These are phyloP conservation scores for Digitaria exilis DNA, from an alignment of 202 grass and related monocot genomes.

Conservation along the genomic window DNA sequence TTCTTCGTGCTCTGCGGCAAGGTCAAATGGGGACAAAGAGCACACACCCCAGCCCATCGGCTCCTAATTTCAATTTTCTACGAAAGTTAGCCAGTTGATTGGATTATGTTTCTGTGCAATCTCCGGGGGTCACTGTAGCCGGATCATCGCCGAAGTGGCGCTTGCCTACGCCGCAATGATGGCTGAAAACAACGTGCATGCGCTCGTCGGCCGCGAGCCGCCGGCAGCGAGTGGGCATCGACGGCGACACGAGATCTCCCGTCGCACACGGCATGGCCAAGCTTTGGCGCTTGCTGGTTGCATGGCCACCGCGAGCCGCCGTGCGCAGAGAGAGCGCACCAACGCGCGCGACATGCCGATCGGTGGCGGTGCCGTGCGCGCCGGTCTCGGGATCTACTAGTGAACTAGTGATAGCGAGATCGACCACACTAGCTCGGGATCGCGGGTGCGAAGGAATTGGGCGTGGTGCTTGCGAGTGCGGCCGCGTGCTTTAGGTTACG, in stretches of 20 bases:
- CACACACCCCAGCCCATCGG: neutral
- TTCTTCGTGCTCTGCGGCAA: no score
- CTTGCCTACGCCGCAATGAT: neutral
- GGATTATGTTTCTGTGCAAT: neutral
- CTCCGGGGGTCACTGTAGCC: neutral
- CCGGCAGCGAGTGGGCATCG: conserved; percentile 31
- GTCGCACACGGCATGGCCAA: neutral
- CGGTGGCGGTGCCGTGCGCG: neutral
- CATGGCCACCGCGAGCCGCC: neutral
- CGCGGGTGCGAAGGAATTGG: neutral
- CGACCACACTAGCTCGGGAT: no score
- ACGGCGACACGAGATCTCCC: conserved; percentile 31
- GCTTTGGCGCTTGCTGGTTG: neutral
- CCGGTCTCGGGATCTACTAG: conserved; percentile 4
- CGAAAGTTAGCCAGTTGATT: neutral
- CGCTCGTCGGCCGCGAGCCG: neutral
- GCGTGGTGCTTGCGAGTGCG: neutral
- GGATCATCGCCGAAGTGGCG: neutral
- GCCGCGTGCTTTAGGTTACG: neutral
- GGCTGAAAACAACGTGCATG: neutral
- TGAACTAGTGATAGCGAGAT: no score
- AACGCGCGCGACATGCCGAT: neutral
- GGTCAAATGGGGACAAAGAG: neutral
- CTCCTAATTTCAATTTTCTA: neutral
- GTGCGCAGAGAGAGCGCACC: neutral